These are phyloP conservation scores for Ceratocystis colombiana DNA, from an alignment of 2,329 filamentous ascomycete genomes.

Conservation along the genomic window DNA sequence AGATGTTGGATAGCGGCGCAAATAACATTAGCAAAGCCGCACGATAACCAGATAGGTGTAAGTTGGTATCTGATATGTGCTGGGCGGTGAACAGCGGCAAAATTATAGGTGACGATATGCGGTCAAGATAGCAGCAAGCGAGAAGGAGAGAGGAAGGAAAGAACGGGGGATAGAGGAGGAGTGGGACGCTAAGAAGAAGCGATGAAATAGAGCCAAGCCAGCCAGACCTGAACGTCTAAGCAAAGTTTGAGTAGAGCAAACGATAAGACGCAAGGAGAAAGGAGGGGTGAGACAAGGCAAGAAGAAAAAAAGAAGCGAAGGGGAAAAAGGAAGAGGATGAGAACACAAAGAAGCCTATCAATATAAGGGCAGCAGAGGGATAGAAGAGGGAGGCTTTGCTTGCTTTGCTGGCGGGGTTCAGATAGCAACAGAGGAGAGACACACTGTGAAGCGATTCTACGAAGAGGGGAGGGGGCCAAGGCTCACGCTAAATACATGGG, in stretches of 20 bases:
- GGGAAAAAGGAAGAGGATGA: neutral
- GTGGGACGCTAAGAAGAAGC: neutral
- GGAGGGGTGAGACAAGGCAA: neutral
- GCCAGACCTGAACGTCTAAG: neutral
- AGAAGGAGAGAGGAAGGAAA: neutral
- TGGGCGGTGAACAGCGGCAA: conserved; percentile 14
- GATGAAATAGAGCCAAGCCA: neutral
- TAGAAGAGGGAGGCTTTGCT: neutral
- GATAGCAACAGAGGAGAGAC: neutral
- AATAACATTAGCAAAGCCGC: conserved; percentile 10
- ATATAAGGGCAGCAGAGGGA: too few species aligned
- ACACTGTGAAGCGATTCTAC: neutral
- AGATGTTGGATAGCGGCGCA: neutral
- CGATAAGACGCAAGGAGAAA: conserved; percentile 4
- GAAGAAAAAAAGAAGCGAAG: neutral
- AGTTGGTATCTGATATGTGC: conserved; percentile 8
- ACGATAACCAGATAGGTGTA: conserved; percentile 11
- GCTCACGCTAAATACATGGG: conserved; percentile 4
- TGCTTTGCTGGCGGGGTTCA: neutral
- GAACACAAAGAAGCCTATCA: neutral
- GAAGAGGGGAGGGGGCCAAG: neutral
- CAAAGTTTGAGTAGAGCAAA: neutral
- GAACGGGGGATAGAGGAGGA: conserved; percentile 1
- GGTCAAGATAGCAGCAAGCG: neutral
- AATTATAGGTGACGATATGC: conserved; percentile 11